Base-by-base conservation (phyloP, 805 yeast species). In the Sugiyamaella qingdaonensis region DNA sequence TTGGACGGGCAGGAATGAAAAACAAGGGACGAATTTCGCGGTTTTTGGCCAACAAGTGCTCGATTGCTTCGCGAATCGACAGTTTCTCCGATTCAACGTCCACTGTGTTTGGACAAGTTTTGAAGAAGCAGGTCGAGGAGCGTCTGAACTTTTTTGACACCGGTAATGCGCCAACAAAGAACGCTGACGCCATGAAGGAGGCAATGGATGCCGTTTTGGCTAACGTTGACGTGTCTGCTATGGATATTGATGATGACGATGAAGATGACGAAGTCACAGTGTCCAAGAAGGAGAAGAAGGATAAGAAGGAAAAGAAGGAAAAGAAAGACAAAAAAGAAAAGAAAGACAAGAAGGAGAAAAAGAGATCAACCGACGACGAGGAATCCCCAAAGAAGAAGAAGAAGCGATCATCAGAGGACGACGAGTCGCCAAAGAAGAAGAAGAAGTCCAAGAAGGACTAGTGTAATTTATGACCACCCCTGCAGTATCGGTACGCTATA, bases 11-110 rank as follows among this genome's bases (percentile, higher is more conserved):
- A 56, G 78, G 90, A 58, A 85, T 95, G 61, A 94, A 94, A 79
- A 94, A 94, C 79, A 94, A 94, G 84, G 99, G 99, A 74, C 86
- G 98, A 81, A 94, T 94, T 63, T 92, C 99, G 48, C 86, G 99
- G 77, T 94, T 91, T 76, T 79, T 94, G 74, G 99, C 99, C 61
- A 94, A 94, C 86, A 94, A 94, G 77, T 92, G 98, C 82, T 86
- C 99, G 41, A 92, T 94, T 76, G 99, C 99, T 56, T 89, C 97
- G 49, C 89, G 99, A 81, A 92, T 94, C 67, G 99, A 94, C 76
- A 89, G 89, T 77, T 94, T 89, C 74, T 86, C 97, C 54, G 99
- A 94, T 70, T 88, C 85, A 70, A 97, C 99, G 66, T 78, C 89
- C 44, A 86, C 85, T 58, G 88, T 82, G 50, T 94, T 94, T 64